Percentiles rank a stretch among this genome's conserved stretches.
Conservation (phyloP, 805 yeast species). For the Saccharomycopsis olivae region DNA sequence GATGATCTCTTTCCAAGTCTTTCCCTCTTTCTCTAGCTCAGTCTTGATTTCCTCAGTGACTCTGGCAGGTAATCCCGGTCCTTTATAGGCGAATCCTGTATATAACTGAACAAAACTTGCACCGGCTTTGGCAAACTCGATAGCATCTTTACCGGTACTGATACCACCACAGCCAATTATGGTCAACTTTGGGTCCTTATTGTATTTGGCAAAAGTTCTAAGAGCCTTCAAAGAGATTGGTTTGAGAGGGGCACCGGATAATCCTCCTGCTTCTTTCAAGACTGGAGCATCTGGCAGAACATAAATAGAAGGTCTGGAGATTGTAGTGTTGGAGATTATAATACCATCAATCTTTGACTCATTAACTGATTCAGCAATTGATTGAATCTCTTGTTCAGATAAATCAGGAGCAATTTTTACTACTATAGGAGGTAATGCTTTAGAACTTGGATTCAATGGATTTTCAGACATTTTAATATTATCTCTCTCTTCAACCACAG, state of each 20-base stretch:
- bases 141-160: constrained; percentile 73
- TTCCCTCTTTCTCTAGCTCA: constrained; percentile 61
- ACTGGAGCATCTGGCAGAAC: constrained; percentile 36
- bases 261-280: constrained; percentile 65
- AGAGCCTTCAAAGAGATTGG: constrained; percentile 67
- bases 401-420: constrained; percentile 95
- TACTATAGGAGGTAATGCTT: constrained; percentile 54
- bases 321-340: constrained; percentile 85
- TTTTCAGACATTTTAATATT: constrained; percentile 32
- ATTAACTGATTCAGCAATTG: constrained; percentile 75
- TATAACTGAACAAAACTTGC: constrained; percentile 82
- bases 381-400: constrained; percentile 64
- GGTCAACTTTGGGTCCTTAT: constrained; percentile 56
- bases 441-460: constrained; percentile 23
- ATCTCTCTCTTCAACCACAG: constrained; percentile 65
- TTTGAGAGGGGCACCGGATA: constrained; percentile 88
- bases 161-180: constrained; percentile 95
- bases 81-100: constrained; percentile 86
- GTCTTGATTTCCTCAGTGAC: constrained; percentile 47
- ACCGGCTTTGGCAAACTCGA: constrained; percentile 89
- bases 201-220: constrained; percentile 56
- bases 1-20: constrained; percentile 74
- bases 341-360: constrained; percentile 79
- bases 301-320: constrained; percentile 63
- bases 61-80: constrained; percentile 70